Evolutionary conservation across 2,329 filamentous ascomycete species (phyloP).

Genomic region (Chrysoporthe puriensis): DNA sequence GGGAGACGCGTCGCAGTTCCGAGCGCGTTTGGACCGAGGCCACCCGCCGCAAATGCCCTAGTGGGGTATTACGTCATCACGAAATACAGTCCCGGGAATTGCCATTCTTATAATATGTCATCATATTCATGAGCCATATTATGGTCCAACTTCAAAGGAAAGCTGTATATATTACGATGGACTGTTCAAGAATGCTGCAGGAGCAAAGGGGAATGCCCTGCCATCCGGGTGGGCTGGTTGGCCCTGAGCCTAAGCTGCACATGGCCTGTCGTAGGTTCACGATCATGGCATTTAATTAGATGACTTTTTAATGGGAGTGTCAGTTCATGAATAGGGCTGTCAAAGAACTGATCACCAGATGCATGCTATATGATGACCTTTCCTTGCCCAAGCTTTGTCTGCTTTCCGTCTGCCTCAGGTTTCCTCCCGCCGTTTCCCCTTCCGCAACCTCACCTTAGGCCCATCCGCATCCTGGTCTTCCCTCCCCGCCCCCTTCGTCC

Average conservation of each 20-base stretch:
- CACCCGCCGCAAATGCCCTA: background rate
- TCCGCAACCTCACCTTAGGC: constrained; percentile 28
- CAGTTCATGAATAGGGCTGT: too few relatives aligned
- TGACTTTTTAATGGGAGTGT: too few relatives aligned
- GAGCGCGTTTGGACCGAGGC: constrained; percentile 6
- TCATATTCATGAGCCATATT: background rate
- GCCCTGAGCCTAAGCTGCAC: background rate
- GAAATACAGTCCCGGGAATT: background rate
- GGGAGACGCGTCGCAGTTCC: constrained; percentile 28
- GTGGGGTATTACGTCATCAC: constrained; percentile 13
- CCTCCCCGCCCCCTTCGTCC: constrained; percentile 30
- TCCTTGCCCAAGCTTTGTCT: too few relatives aligned
- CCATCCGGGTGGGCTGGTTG: background rate
- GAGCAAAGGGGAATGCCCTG: too few relatives aligned
- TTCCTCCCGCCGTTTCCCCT: constrained; percentile 1
- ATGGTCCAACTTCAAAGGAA: background rate
- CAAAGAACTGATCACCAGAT: too few relatives aligned
- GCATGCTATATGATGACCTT: too few relatives aligned
- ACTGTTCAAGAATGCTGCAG: too few relatives aligned
- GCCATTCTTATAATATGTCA: background rate
- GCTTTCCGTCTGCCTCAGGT: background rate
- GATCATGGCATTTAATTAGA: background rate
- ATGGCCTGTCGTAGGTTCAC: background rate
- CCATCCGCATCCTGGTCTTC: constrained; percentile 27
- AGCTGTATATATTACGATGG: too few relatives aligned